Evolutionary conservation across 192 early-diverging fungal genomes (phyloP), one percentile per base, ranked within the genome.

Genomic region (Gonapodya sp.): DNA sequence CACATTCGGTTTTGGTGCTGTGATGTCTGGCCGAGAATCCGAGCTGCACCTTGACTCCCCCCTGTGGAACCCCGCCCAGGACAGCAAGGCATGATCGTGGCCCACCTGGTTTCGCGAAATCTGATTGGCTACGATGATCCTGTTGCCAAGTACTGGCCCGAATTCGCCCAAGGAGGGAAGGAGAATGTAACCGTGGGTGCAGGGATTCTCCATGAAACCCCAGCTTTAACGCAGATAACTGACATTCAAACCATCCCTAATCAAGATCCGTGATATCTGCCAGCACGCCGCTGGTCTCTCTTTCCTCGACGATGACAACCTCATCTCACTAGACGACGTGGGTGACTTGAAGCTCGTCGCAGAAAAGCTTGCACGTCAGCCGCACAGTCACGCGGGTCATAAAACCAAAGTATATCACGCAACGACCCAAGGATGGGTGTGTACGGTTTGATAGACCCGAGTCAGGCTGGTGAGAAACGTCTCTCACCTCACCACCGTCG

Each of bases 271-370:
- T 0, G 86, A 89, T 80, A 78, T 94, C 37, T 87, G 93, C 82
- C 84, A 82, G 35, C 92, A 94, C 79, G 84, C 86, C 18, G 90
- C 86, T n/a, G 92, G 93, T 31, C 90, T 94, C 30, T 84, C 88
- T 24, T 89, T 77, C 73, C 81, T 94, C 24, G 89, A 92, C 80
- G 81, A 84, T 24, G 46, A 8, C 8, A 64, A 64, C 46, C 46
- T 64, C 8, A 24, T 64, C 46, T 64, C 46, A 8, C 46, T 24
- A 8, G 8, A 24, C 8, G 46, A 64, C 46, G 8, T 24, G 8
- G 46, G 46, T 8, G 46, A 64, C 46, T 8, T 64, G 46, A 24
- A 8, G 46, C 8, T 8, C 46, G 46, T 77, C 75, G 75, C 75
- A 33, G 75, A 16, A 33, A 77, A 77, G 75, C 30, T 77, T 16